Base-by-base conservation (phyloP, 768 basidiomycete genomes). In the Mycena epipterygia region DNA sequence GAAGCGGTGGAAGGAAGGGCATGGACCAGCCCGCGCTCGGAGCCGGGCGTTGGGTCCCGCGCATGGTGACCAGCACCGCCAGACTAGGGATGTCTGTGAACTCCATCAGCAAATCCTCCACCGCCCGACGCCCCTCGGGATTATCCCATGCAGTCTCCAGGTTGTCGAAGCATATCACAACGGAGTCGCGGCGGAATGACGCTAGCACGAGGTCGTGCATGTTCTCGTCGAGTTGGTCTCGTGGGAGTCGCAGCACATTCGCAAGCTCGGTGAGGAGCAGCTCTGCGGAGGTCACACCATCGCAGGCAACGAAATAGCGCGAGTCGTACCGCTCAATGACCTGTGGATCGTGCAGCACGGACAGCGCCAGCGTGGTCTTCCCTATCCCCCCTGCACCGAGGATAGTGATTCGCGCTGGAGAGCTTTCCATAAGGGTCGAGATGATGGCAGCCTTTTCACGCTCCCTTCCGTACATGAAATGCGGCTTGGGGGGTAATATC, bases 201-300 rank as follows among this genome's bases (percentile, higher is more conserved):
- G 68, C 53, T 5, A 74, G 63, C 17, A 74, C 70, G 32, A 70
- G 60, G 30, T 74, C 73, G 57, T 71, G 68, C 73, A 74, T 68
- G 39, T 74, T 70, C 25, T 74, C 69, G 67, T 71, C 73, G 17
- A 70, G 73, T 46, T 70, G 66, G 23, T 74, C 62, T 13, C 69
- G 68, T 35, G 73, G 70, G 23, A 74, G 60, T 4, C 73, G 68
- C 32, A 71, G 69, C 17, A 74, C 73, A 32, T 70, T 74, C 16
- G 73, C 73, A 32, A 74, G 73, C 59, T 74, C 70, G n/a, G 70
- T 71, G 5, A 74, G 65, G 42, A 74, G 69, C 14, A 74, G 69
- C 44, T 74, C 73, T 32, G 70, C 66, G 3, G 73, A 74, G 3
- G 70, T 74, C 21, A 74, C 70, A 39, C 73, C 73, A 33, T 74